phyloP scores from a whole-genome alignment of 768 basidiomycete genomes.

The Suillus bovinus region DNA sequence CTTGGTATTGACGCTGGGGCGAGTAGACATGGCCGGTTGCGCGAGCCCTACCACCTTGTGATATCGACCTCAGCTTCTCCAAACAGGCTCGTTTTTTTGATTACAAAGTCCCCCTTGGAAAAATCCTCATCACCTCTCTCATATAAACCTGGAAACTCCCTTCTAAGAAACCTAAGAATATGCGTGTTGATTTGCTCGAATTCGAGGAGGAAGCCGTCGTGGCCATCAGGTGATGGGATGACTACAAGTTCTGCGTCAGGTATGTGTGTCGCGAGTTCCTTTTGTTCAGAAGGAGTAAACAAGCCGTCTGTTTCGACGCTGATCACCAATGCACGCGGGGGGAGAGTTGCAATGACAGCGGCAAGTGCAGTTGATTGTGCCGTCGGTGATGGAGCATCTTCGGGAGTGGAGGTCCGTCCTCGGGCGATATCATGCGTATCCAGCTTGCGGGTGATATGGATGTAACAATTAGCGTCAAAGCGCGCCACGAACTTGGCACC shows the following conservation, averaged over 20 bases:
- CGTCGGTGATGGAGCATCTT: constrained; percentile 6
- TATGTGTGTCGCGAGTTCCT: constrained; percentile 76
- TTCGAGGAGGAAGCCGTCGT: constrained; percentile 96
- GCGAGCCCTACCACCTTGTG: constrained; percentile 81
- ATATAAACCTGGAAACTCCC: constrained; percentile 76
- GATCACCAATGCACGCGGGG: constrained; percentile 78
- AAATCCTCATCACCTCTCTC: constrained; percentile 34
- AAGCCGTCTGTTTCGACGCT: constrained; percentile 92
- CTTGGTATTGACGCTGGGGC: too few relatives aligned
- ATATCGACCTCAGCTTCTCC: constrained; percentile 97
- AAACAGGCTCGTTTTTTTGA: constrained; percentile 93
- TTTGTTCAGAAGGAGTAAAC: constrained; percentile 90
- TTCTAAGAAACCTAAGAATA: constrained; percentile 68
- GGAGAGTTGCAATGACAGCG: constrained; percentile 65
- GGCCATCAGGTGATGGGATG: constrained; percentile 85
- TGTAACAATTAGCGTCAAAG: constrained; percentile 99
- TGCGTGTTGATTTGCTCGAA: constrained; percentile 90
- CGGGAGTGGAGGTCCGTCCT: constrained; percentile 40
- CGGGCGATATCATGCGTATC: constrained; percentile 92
- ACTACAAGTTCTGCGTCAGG: constrained; percentile 80
- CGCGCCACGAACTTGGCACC: constrained; percentile 95
- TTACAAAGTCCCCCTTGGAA: constrained; percentile 57
- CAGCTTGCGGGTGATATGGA: constrained; percentile 76
- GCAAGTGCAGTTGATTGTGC: constrained; percentile 43
- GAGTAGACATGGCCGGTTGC: too few relatives aligned